Evolutionary conservation across 768 basidiomycete species (phyloP).

Genomic region (Xerocomellus dryophilus): DNA sequence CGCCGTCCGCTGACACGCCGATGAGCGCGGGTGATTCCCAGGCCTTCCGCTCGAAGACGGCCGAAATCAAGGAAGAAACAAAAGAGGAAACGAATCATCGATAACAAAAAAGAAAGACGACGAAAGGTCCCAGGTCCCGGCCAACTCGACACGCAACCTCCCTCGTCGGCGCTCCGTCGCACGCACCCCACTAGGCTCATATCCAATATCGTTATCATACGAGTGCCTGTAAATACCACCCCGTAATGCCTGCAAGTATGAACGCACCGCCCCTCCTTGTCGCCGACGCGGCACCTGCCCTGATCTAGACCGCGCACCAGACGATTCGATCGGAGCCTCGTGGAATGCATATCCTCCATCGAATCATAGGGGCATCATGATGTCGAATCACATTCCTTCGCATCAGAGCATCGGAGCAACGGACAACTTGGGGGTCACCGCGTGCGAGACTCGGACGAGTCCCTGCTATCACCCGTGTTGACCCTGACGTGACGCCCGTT

Average conservation of each 20-base stretch:
- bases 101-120: too few relatives aligned
- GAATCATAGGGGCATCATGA: neutral
- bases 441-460: too few relatives aligned
- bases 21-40: too few relatives aligned
- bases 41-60: neutral
- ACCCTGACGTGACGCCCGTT: too few relatives aligned
- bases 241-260: neutral
- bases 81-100: too few relatives aligned
- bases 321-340: neutral
- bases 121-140: too few relatives aligned
- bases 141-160: neutral
- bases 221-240: too few relatives aligned
- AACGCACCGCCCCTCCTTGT: constrained; percentile 2
- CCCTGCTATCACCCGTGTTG: too few relatives aligned
- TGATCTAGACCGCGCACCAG: neutral
- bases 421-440: too few relatives aligned
- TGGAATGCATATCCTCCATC: neutral
- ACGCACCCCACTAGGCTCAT: neutral
- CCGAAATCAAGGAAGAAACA: neutral
- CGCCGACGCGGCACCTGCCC: neutral
- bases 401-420: too few relatives aligned
- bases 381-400: neutral
- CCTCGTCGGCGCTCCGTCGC: neutral
- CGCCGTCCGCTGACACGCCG: too few relatives aligned
- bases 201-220: too few relatives aligned